Evolutionary conservation across 164 flowering plant genomes (phyloP).

Genomic region (Aristolochia contorta): DNA sequence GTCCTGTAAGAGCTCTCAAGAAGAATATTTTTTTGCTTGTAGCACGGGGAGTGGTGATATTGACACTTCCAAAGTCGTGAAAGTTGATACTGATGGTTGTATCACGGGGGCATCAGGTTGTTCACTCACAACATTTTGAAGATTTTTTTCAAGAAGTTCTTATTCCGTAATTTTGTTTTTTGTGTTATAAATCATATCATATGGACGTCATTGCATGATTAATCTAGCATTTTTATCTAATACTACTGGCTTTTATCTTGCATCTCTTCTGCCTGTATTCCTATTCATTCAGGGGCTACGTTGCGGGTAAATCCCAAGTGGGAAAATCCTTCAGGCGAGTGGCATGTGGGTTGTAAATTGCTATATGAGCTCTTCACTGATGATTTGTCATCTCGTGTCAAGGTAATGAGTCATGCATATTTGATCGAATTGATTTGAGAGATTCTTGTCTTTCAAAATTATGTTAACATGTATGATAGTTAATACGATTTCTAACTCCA

Average conservation of each 20-base stretch:
- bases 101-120: slow-evolving; percentile 85
- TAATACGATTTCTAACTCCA: not conserved
- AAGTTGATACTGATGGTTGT: slow-evolving; percentile 64
- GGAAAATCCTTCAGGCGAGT: slow-evolving; percentile 90
- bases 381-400: slow-evolving; percentile 69
- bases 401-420: slow-evolving; percentile 30
- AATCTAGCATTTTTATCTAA: no score
- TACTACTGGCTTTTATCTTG: no score
- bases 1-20: no score
- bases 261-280: no score
- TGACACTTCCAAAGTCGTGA: slow-evolving; percentile 82
- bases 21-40: slow-evolving; percentile 7
- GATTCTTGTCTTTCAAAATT: not conserved
- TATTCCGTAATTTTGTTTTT: not conserved
- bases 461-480: not conserved
- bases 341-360: slow-evolving; percentile 88
- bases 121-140: not conserved
- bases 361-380: slow-evolving; percentile 83
- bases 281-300: slow-evolving; percentile 35
- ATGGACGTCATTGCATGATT: no score
- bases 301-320: slow-evolving; percentile 64
- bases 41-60: slow-evolving; percentile 98
- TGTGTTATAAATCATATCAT: not conserved
- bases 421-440: not conserved
- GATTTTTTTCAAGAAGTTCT: not conserved